Base-by-base conservation (phyloP, 2,329 filamentous ascomycete genomes). In the Rugonectria rugulosa region DNA sequence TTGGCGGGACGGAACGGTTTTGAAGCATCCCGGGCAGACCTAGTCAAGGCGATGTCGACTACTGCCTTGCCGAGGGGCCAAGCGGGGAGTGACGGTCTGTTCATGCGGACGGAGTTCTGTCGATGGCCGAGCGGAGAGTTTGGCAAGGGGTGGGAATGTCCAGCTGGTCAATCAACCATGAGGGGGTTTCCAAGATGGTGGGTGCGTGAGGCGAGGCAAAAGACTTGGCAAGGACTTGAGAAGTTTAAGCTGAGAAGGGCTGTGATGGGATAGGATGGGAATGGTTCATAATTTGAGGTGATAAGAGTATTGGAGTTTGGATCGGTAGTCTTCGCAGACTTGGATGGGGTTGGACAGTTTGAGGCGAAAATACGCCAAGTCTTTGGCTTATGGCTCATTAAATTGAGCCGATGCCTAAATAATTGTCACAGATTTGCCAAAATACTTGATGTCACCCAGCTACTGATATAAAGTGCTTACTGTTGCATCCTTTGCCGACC, bases 131-230 rank as follows among this genome's bases (percentile, higher is more conserved):
- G 19, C 6, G 32, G 37, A 2, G 19, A 2, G 12, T 27, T 61
- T 37, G 32, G 40, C 9, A 54, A 55, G 20, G 61, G 49, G 2
- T 52, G n/a, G 54, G 17, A 60, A 56, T 2, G 32, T 64, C 8
- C 46, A 53, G 20, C 15, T 64, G 12, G 36, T 58, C 15, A 56
- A 45, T n/a, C 26, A 56, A 52, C 12, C 60, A 64, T 15, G 59
- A 51, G 8, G 58, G 55, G n/a, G n/a, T n/a, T n/a, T 4, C 17
- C 17, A 14, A 44, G 32, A 15, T 31, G 27, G 32, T 15, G 4
- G 59, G 34, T n/a, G 32, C 45, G 3, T 32, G 45, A 5, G 42
- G 49, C 2, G 60, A 59, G 42, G 31, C 38, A 6, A 52, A 37
- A 29, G 42, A 53, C 10, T 61, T 56, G 59, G n/a, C n/a, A n/a